A percentile compares a stretch with the other conserved stretches of the same genome.
phyloP scores from a whole-genome alignment of 2,329 filamentous ascomycete genomes.

The Penicillium sp. region DNA sequence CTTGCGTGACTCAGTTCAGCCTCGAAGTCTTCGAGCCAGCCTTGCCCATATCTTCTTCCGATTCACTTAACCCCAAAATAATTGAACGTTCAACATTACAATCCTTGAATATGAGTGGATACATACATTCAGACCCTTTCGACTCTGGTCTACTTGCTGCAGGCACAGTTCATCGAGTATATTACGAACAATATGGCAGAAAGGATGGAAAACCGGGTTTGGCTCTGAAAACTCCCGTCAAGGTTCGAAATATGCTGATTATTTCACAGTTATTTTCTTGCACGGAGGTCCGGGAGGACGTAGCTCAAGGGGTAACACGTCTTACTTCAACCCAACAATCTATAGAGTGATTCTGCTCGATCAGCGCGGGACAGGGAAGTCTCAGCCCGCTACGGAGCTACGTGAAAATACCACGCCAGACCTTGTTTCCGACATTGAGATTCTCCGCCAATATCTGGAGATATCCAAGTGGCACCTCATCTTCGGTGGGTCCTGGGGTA shows the following conservation, averaged over 20 bases:
- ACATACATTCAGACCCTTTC: slow-evolving; percentile 40
- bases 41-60: background rate
- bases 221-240: background rate
- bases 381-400: slow-evolving; percentile 45
- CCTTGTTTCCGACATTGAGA: slow-evolving; percentile 52
- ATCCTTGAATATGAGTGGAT: slow-evolving; percentile 19
- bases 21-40: background rate
- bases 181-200: slow-evolving; percentile 47
- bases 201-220: slow-evolving; percentile 43
- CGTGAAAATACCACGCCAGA: slow-evolving; percentile 52
- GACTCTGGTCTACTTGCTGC: slow-evolving; percentile 37
- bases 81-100: background rate
- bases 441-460: slow-evolving; percentile 45
- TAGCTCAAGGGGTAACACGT: slow-evolving; percentile 40
- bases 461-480: slow-evolving; percentile 51
- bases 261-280: slow-evolving; percentile 42
- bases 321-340: slow-evolving; percentile 49
- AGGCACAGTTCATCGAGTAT: slow-evolving; percentile 39
- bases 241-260: background rate
- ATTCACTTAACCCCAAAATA: background rate
- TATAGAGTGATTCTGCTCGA: slow-evolving; percentile 54
- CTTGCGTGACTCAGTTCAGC: background rate
- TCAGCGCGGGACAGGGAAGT: slow-evolving; percentile 53
- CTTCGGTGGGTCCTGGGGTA: slow-evolving; percentile 56
- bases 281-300: slow-evolving; percentile 51